Conservation (phyloP, 139 green algal genomes). For the Astrephomene gubernaculifera region DNA sequence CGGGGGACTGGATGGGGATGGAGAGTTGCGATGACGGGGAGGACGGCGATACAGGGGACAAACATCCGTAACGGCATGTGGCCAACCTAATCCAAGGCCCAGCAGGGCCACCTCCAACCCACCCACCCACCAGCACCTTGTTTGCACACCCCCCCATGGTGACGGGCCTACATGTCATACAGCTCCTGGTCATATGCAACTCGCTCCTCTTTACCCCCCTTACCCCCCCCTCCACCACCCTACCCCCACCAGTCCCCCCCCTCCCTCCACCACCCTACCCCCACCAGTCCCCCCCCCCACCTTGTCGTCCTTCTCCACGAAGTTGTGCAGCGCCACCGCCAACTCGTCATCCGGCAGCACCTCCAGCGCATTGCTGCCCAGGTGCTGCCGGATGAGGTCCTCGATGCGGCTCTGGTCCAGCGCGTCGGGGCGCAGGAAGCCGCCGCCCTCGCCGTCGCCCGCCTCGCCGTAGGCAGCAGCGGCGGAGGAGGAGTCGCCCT, state of each 20-base stretch:
- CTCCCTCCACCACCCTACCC: neutral
- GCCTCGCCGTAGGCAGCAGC: neutral
- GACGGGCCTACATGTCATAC: too few relatives aligned
- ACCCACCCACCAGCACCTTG: too few relatives aligned
- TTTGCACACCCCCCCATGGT: too few relatives aligned
- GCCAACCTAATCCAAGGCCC: too few relatives aligned
- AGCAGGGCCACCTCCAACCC: too few relatives aligned
- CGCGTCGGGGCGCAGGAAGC: constrained; percentile 69
- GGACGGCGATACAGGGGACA: too few relatives aligned
- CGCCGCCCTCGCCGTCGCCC: constrained; percentile 6
- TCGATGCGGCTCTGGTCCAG: constrained; percentile 87
- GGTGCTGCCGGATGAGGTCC: constrained; percentile 79
- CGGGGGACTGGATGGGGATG: neutral
- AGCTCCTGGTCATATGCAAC: too few relatives aligned
- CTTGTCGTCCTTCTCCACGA: constrained; percentile 95
- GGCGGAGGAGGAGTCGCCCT: too few relatives aligned
- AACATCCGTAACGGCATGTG: too few relatives aligned
- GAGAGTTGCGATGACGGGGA: too few relatives aligned
- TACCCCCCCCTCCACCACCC: too few relatives aligned
- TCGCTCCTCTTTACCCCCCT: too few relatives aligned
- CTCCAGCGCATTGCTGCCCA: constrained; percentile 57
- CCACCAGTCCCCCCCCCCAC: neutral
- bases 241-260: neutral
- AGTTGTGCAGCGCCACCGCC: constrained; percentile 80
- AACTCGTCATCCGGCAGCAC: constrained; percentile 81